Evolutionary conservation across 116 monocot genomes (phyloP).

Genomic region (Posidonia oceanica): DNA sequence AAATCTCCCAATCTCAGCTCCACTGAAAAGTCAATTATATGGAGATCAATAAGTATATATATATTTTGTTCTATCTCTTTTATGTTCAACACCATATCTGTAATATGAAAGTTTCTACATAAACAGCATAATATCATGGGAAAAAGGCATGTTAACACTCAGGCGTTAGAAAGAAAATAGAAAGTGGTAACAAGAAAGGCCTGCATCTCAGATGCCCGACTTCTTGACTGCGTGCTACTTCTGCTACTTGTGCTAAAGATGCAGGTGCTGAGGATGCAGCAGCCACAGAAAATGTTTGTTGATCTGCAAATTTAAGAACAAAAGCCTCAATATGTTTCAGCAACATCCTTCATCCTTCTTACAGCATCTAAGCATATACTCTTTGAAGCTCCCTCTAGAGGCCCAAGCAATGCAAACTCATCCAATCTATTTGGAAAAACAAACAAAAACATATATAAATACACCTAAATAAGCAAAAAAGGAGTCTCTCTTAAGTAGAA

Average conservation of each 20-base stretch:
- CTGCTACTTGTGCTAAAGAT: slow-evolving; percentile 46
- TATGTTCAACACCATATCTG: no score
- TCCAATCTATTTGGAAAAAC: slow-evolving; percentile 58
- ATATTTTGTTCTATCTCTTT: no score
- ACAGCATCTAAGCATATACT: slow-evolving; percentile 62
- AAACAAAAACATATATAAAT: not conserved
- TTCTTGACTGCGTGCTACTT: slow-evolving; percentile 79
- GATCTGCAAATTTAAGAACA: slow-evolving; percentile 65
- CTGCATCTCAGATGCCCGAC: slow-evolving; percentile 99
- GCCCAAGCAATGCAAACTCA: slow-evolving; percentile 57
- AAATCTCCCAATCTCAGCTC: slow-evolving; percentile 86
- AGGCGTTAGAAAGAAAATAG: not conserved
- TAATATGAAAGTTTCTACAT: no score
- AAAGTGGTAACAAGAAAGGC: no score
- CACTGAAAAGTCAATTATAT: slow-evolving; percentile 24
- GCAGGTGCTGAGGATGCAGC: slow-evolving; percentile 58
- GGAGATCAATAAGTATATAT: no score
- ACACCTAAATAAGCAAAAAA: not conserved
- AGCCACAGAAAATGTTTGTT: slow-evolving; percentile 46
- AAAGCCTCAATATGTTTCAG: slow-evolving; percentile 84
- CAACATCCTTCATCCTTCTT: slow-evolving; percentile 74
- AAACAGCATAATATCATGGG: not conserved
- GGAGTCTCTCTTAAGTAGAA: not conserved
- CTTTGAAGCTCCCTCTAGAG: slow-evolving; percentile 53
- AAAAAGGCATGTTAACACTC: no score